Base-by-base conservation (phyloP, 441 rosid species). In the Eutrema salsugineum region DNA sequence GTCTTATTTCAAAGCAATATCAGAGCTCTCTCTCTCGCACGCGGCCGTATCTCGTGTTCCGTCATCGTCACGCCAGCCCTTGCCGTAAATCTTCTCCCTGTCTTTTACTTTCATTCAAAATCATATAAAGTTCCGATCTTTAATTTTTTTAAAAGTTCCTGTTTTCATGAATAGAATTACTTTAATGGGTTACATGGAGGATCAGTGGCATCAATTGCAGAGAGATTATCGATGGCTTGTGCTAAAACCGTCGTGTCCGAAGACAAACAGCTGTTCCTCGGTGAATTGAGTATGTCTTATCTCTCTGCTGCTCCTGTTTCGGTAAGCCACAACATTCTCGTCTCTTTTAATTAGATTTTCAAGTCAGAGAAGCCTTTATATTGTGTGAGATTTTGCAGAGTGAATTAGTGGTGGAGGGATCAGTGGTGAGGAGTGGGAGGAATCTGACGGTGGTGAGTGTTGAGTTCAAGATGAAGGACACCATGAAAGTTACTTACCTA, bases 141-240 rank as follows among this genome's bases (percentile, higher is more conserved):
- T 48, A 43, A 40, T 22, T 19, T 24, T 2, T 24, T 0, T 24
- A 24, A 24, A 24, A 24, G 27, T 24, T 24, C 4, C 27, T 24
- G 27, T 2, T 24, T 24, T 4, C 27, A 24, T 24, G 27, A 54
- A 47, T 59, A 93, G 96, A 91, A 93, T 68, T 58, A 6, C 30
- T 91, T 12, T 51, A 82, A 71, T 43, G 89, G 87, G 49, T 59
- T 88, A 36, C 98, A 93, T 56, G 98, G 98, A 42, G 97, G 91
- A 48, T 81, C 88, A 5, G 82, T 87, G 0, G 94, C 88, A 22
- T 88, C 97, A n/a, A 44, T 91, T 28, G 84, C 91, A 4, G 94
- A 93, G 81, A 85, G 89, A 72, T 70, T 87, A 55, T 74, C 93
- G 1, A 70, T 82, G 70, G 96, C 88, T 38, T 88, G 93, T 19